phyloP scores from a whole-genome alignment of 1,284 basidiomycete species.

The Irpex rosettiformis region DNA sequence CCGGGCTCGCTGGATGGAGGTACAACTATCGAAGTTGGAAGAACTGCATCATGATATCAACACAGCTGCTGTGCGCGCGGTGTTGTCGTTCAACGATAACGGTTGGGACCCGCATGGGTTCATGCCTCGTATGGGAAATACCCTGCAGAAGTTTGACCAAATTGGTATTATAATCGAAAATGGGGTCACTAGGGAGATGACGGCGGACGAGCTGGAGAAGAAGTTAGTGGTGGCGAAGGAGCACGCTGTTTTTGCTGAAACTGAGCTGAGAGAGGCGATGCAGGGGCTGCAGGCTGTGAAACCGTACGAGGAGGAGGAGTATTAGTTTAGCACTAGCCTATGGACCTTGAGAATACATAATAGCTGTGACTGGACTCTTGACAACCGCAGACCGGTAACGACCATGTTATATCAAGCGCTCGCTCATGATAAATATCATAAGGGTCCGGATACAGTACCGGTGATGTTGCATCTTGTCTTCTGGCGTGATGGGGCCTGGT shows the following conservation, averaged over 20 bases:
- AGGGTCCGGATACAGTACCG: background rate
- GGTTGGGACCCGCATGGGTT: slow-evolving; percentile 75
- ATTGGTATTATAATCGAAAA: slow-evolving; percentile 51
- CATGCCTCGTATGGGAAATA: slow-evolving; percentile 62
- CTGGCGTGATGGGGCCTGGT: background rate
- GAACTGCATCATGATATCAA: slow-evolving; percentile 84
- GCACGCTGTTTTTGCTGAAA: slow-evolving; percentile 65
- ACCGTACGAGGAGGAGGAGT: slow-evolving; percentile 41
- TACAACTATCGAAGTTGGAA: slow-evolving; percentile 79
- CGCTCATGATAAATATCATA: too few species aligned
- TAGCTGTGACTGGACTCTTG: too few species aligned
- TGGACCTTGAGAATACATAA: too few species aligned
- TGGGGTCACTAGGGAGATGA: slow-evolving; percentile 51
- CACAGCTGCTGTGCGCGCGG: slow-evolving; percentile 76
- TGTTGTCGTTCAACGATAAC: slow-evolving; percentile 76
- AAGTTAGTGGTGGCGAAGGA: slow-evolving; percentile 66
- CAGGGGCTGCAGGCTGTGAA: slow-evolving; percentile 53
- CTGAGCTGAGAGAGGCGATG: slow-evolving; percentile 71
- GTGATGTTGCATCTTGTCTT: background rate
- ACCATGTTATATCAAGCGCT: too few species aligned
- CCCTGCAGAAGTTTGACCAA: slow-evolving; percentile 62
- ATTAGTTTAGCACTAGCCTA: slow-evolving; percentile 7
- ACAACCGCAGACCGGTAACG: too few species aligned
- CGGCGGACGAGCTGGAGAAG: slow-evolving; percentile 67
- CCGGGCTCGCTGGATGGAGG: slow-evolving; percentile 86